Percentiles rank a stretch among this genome's conserved stretches.
phyloP scores from a whole-genome alignment of 2,329 filamentous ascomycete species.

The Talaromyces piceae region DNA sequence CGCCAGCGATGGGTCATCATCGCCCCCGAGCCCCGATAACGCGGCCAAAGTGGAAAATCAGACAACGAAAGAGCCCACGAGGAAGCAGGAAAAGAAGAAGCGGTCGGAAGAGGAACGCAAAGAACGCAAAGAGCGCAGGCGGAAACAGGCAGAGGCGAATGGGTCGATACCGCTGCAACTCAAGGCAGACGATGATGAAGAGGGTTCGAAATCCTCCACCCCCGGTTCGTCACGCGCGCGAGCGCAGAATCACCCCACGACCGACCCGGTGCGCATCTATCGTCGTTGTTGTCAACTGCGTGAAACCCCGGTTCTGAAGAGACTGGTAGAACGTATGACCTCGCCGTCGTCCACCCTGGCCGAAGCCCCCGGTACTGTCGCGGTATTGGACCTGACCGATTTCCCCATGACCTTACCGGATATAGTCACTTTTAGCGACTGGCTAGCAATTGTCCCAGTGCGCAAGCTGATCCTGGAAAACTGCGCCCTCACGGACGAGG shows the following conservation, averaged over 20 bases:
- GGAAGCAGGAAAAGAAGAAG: constrained; percentile 95
- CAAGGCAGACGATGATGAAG: constrained; percentile 58
- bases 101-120: constrained; percentile 87
- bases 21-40: constrained; percentile 19
- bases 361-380: constrained; percentile 65
- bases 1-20: constrained; percentile 8
- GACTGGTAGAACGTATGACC: constrained; percentile 80
- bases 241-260: constrained; percentile 66
- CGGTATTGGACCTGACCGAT: constrained; percentile 73
- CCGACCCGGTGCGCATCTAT: constrained; percentile 87
- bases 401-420: constrained; percentile 79
- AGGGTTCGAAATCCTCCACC: constrained; percentile 35
- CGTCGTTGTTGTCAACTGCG: constrained; percentile 87
- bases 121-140: constrained; percentile 82
- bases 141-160: constrained; percentile 77
- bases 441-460: constrained; percentile 85
- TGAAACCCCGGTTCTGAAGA: constrained; percentile 86
- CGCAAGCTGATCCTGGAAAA: constrained; percentile 81
- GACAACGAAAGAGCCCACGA: constrained; percentile 44
- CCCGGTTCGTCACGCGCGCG: constrained; percentile 35
- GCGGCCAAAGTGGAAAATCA: constrained; percentile 23
- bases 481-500: constrained; percentile 79
- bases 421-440: constrained; percentile 82
- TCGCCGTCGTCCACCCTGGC: constrained; percentile 59
- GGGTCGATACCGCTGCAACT: constrained; percentile 81